Evolutionary conservation across 2,329 filamentous ascomycete genomes (phyloP), one percentile per base, ranked within the genome.

Genomic region (Penicillium sp.): DNA sequence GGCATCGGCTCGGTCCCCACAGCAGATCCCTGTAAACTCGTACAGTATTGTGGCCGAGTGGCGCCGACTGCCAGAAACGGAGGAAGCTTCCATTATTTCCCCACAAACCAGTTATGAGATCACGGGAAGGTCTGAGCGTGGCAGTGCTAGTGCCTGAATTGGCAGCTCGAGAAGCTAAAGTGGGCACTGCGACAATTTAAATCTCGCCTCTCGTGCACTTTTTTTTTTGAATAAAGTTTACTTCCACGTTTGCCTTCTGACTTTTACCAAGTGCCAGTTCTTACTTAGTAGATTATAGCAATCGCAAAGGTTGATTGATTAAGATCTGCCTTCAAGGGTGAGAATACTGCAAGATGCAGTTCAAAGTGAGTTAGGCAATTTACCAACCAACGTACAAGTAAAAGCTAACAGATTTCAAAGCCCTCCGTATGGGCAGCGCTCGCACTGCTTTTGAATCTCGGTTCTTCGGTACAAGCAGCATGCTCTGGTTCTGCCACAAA

Each of bases 301-400:
- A 19, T 19, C 37, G 10, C n/a, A 29, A 29, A 29, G 27, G n/a
- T 41, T 41, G 37, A 41, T 22, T 41, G 8, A 41, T 13, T 5
- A 21, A 22, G 4, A 22, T 9, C 10, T 14, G 39, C 9, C 41
- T 5, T n/a, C 19, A 48, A 19, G 48, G 50, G 56, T 46, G 43
- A 49, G 16, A 47, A 46, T 27, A 10, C 51, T 51, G 56, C 57
- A 61, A 49, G 11, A 67, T 66, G 63, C 62, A 59, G 48, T 48
- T 62, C 43, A 62, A 63, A 29, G 64, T 65, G 29, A 61, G 63
- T 55, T 3, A n/a, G n/a, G n/a, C n/a, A 5, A 33, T 14, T 1
- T 21, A 10, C 13, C 11, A 10, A 1, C 2, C 8, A 33, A 22
- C 11, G 10, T 43, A 26, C 24, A 21, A 31, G 7, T 11, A 27